Evolutionary conservation across 2,329 filamentous ascomycete genomes (phyloP), one percentile per base, ranked within the genome.

Genomic region (Pleurostoma richardsiae): DNA sequence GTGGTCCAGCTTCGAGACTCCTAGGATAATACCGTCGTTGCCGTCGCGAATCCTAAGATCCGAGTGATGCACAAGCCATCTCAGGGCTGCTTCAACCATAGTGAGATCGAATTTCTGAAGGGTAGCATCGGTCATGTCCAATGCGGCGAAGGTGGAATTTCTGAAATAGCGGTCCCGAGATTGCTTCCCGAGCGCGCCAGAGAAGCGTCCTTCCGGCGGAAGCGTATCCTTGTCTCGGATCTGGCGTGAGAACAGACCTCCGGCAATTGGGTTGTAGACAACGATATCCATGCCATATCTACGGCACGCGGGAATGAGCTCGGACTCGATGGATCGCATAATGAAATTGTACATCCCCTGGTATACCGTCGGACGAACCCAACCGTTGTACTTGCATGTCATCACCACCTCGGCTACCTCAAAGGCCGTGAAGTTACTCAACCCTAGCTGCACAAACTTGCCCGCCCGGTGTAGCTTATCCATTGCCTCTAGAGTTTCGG

Each of bases 361-460:
- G 59, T 85, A 89, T 46, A 88, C 80, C 0, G 80, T 84, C 0
- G 85, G 85, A 30, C 49, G 73, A 6, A 87, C 81, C 77, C 80
- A 88, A 4, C 79, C 78, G 48, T 79, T 76, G 58, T 79, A 75
- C 45, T 79, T 79, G 64, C 81, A 86, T 41, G 83, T 76, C 52
- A 82, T 81, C 41, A 80, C 80, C 4, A 88, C 74, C 60, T 89
- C 83, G 0, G 85, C 85, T 3, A 89, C 82, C 58, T 90, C 86
- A 65, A 83, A 88, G 0, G 85, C 79, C 0, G 84, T 81, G 56
- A 77, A 89, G 59, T 90, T 90, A 48, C 76, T 81, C 30, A 90
- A 59, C 0, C 84, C 86, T 2, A 90, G 63, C 45, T 80, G 73
- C 7, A 84, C 76, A 56, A 90, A 89, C 54, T 86, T 86, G 10